Base-by-base conservation (phyloP, 2,329 filamentous ascomycete species). In the Colletotrichum trifolii region DNA sequence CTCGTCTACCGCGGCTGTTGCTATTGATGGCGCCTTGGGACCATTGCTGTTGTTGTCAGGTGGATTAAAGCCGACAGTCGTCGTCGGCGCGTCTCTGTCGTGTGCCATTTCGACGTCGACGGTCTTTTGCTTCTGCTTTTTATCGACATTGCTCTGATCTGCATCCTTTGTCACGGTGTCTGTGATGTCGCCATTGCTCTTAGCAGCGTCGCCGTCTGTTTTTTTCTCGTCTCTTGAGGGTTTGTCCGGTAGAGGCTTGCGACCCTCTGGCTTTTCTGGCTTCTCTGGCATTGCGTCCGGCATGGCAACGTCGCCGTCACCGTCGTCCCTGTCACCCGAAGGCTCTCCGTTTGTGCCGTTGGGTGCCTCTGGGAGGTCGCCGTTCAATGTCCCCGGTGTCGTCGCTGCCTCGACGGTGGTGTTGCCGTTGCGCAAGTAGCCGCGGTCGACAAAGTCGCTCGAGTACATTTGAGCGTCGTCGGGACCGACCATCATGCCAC, bases 391-490 rank as follows among this genome's bases (percentile, higher is more conserved):
- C 33, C 46, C 54, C 6, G 60, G 54, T 7, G 67, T 62, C n/a
- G 60, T 54, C 1, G 52, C 57, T 15, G 43, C 43, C 10, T 56
- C 38, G 12, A 33, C 57, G 34, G 56, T 40, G 9, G 25, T 69
- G 70, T 54, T 64, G 35, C 33, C 38, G 15, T 50, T 53, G 45
- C 34, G 54, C 45, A 77, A 68, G 47, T 78, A 74, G 58, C 78
- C 76, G 43, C 75, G 77, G 25, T 77, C 75, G 8, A 82, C 74
- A 52, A 80, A 78, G 17, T 82, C 77, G 56, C 86, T 80, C 53
- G 80, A 81, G 68, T 84, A 90, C 2, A 89, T 74, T 40, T 85
- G 80, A 58, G 82, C 76, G 70, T 90, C 87, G 69, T 86, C 81
- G 6, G 83, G 78, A 1, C 83, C 83, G 42, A 88, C 77, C 77